phyloP scores from a whole-genome alignment of 352 stramenopile genomes.

The Globisporangium orthogonon region DNA sequence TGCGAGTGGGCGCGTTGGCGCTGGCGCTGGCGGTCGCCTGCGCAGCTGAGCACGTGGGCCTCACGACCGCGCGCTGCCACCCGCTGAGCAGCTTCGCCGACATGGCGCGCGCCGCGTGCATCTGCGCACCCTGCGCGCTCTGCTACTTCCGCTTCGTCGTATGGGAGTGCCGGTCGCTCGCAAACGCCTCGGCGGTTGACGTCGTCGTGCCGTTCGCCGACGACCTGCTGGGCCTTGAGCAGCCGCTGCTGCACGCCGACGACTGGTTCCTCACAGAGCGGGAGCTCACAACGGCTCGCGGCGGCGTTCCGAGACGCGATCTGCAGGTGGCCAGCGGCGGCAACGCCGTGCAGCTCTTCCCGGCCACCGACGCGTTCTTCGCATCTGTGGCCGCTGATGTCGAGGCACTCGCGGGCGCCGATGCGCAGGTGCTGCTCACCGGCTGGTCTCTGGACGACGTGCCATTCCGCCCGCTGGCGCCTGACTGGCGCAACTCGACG shows the following conservation, averaged over 20 bases:
- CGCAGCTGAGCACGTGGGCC: too few species aligned
- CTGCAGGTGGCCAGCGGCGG: slow-evolving; percentile 26
- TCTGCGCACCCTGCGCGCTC: slow-evolving; percentile 23
- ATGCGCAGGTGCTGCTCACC: slow-evolving; percentile 37
- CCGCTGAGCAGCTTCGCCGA: slow-evolving; percentile 8
- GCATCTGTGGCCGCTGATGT: slow-evolving; percentile 23
- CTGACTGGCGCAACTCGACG: slow-evolving; percentile 21
- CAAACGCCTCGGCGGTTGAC: neutral
- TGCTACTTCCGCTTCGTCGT: slow-evolving; percentile 21
- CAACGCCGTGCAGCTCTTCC: slow-evolving; percentile 42
- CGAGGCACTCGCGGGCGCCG: slow-evolving; percentile 19
- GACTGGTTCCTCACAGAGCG: slow-evolving; percentile 59
- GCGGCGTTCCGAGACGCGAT: slow-evolving; percentile 33
- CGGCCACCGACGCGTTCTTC: slow-evolving; percentile 42
- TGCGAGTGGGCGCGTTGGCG: neutral
- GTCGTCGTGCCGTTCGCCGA: slow-evolving; percentile 9
- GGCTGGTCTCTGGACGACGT: slow-evolving; percentile 62
- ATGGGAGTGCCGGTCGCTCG: slow-evolving; percentile 11
- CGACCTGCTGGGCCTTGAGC: slow-evolving; percentile 12
- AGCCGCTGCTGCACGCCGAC: slow-evolving; percentile 36
- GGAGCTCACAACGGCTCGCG: slow-evolving; percentile 39
- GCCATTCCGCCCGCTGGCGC: slow-evolving; percentile 28
- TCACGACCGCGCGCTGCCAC: slow-evolving; percentile 10
- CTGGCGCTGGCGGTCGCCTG: neutral
- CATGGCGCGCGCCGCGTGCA: slow-evolving; percentile 19